Conservation (phyloP, 192 early-diverging fungal species). For the Umbelopsis isabellina region DNA sequence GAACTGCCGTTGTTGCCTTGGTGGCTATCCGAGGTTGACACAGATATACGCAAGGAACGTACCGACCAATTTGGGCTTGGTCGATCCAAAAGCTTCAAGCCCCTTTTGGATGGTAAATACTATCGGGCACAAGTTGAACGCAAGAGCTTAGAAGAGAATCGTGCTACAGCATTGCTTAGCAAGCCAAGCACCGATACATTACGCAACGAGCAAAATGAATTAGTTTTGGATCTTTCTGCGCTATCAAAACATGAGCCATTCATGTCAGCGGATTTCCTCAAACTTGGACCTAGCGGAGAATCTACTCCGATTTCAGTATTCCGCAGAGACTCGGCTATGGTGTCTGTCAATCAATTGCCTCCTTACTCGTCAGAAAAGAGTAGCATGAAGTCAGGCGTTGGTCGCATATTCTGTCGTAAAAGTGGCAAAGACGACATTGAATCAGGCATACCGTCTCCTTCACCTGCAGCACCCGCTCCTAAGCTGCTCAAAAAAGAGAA, state of each 20-base stretch:
- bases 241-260: background rate
- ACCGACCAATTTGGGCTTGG: slow-evolving; percentile 55
- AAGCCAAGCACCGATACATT: background rate
- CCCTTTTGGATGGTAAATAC: slow-evolving; percentile 41
- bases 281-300: slow-evolving; percentile 6
- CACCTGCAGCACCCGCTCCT: background rate
- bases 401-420: background rate
- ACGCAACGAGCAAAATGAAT: background rate
- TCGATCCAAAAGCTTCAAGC: slow-evolving; percentile 46
- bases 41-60: slow-evolving; percentile 81
- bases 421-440: background rate
- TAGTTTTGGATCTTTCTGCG: slow-evolving; percentile 7
- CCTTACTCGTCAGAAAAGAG: slow-evolving; percentile 18
- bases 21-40: slow-evolving; percentile 43
- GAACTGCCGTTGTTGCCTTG: slow-evolving; percentile 48
- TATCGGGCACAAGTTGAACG: slow-evolving; percentile 41
- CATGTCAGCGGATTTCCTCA: slow-evolving; percentile 4
- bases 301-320: slow-evolving; percentile 7
- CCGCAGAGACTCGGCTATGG: slow-evolving; percentile 8
- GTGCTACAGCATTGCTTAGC: background rate
- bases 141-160: slow-evolving; percentile 29
- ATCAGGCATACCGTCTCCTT: background rate
- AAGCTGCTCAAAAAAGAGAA: slow-evolving; percentile 18
- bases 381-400: background rate
- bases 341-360: background rate